Percentiles rank a stretch among this genome's conserved stretches.
Conservation (phyloP, 371 early-diverging fungal genomes). For the Mortierella sp. region DNA sequence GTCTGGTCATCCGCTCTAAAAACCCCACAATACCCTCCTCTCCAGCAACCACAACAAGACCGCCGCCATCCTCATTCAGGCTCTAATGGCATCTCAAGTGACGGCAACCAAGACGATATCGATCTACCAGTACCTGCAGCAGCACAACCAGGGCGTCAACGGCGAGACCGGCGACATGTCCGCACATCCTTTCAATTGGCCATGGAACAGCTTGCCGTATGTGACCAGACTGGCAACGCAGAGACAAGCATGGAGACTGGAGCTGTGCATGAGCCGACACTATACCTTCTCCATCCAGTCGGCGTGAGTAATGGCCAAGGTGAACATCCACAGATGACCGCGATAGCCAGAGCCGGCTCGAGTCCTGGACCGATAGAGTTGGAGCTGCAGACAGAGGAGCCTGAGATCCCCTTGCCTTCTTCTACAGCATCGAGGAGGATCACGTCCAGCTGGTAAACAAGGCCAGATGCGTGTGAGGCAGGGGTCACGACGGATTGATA, state of each 20-base stretch:
- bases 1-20: slow-evolving; percentile 38
- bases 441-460: background rate
- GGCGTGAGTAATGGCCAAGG: background rate
- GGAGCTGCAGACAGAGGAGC: background rate
- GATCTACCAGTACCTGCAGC: background rate
- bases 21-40: background rate
- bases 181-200: background rate
- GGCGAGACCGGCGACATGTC: background rate
- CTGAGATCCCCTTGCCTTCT: background rate
- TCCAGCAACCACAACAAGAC: background rate
- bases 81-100: background rate
- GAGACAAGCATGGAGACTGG: background rate
- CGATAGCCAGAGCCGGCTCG: background rate
- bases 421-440: background rate
- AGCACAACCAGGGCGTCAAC: background rate
- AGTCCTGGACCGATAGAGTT: background rate
- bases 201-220: background rate
- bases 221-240: background rate
- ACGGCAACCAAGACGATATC: background rate
- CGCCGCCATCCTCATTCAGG: background rate
- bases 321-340: background rate
- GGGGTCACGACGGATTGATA: too few relatives aligned
- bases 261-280: background rate
- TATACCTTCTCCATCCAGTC: background rate
- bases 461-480: background rate